Conservation (phyloP, 257 asterid genomes). For the Solanum pinnatisectum region DNA sequence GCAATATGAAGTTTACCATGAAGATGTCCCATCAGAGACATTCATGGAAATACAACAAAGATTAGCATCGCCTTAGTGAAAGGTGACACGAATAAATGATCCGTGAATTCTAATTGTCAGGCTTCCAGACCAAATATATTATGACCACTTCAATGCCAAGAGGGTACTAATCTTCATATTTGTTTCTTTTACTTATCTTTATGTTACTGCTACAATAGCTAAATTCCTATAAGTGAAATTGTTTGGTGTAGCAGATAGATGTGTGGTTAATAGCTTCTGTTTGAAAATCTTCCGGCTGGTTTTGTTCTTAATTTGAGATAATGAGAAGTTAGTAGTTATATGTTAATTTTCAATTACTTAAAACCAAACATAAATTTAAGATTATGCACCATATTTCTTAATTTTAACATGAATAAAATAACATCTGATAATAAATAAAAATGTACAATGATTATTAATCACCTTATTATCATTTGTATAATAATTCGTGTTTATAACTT, state of each 20-base stretch:
- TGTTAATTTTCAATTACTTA: not conserved
- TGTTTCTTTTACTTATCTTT: not conserved
- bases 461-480: not conserved
- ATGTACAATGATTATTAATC: not conserved
- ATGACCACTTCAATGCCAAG: not conserved
- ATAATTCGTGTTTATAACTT: not conserved
- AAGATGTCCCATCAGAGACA: not conserved
- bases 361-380: not conserved
- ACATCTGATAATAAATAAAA: not conserved
- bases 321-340: not conserved
- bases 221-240: not conserved
- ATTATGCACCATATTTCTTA: not conserved
- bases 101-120: not conserved
- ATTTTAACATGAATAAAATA: not conserved
- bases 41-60: not conserved
- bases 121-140: not conserved
- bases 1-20: not conserved
- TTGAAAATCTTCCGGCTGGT: not conserved
- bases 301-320: not conserved
- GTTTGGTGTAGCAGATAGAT: not conserved
- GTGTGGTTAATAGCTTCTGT: not conserved
- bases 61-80: not conserved
- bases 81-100: not conserved
- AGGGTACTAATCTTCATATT: not conserved
- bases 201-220: not conserved